Base-by-base conservation (phyloP, 257 asterid genomes). In the Ehretia macrophylla region DNA sequence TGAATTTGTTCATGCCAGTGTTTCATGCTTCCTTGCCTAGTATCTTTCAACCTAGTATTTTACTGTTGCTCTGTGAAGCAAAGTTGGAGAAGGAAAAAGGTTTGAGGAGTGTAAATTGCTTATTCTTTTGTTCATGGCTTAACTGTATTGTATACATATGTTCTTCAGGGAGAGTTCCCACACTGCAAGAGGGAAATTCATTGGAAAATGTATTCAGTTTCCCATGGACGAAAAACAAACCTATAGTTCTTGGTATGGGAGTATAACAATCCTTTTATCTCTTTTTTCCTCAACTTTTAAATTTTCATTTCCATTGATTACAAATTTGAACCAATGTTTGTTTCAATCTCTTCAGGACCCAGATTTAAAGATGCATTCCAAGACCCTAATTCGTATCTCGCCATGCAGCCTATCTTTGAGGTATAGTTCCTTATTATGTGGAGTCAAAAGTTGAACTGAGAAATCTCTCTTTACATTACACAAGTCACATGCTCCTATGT, bases 301-400 rank as follows among this genome's bases (percentile, higher is more conserved):
- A 66, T 60, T 57, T 45, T 56, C 39, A 49, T 66, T 10, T 2
- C 47, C 50, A 13, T 58, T 51, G 60, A 52, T 32, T 62, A 40
- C 44, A 14, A 47, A 55, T 40, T 63, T 48, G 56, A 58, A 37
- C 32, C 22, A 37, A 59, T 21, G 35, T 39, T 67, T 47, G 17
- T 64, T 67, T 59, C 67, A 19, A 56, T 37, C 47, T 59, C 62
- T 70, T 58, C 79, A 93, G 99, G 99, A 51, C 82, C 99, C 13
- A 83, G 97, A 78, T 93, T 93, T 70, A 89, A 75, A 82, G 99
- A 93, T 48, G 99, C 96, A 68, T 87, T 89, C 80, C 94, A 93
- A 76, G 97, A 93, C 61, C 90, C 97, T 54, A 73, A 75, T 67
- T 81, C 95, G 18, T 93, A 81, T 80, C 86, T 93, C 53, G 69